Conservation (phyloP, 495 filamentous ascomycete genomes). For the Aspergillus sparsus region DNA sequence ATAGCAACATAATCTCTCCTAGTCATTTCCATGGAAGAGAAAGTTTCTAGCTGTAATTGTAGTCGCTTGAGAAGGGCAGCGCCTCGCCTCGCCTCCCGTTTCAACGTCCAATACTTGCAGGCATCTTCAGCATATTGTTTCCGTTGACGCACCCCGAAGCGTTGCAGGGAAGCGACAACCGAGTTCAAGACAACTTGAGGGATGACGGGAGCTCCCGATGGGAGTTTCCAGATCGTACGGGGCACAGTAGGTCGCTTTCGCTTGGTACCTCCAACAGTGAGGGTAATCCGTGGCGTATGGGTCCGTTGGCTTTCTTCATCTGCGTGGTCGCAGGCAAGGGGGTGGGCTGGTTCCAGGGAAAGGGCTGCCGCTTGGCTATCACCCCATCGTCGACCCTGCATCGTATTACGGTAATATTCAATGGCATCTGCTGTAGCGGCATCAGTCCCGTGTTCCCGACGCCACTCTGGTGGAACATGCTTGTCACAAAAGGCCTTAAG, state of each 20-base stretch:
- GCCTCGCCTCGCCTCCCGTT: constrained; percentile 87
- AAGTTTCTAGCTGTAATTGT: constrained; percentile 84
- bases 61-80: constrained; percentile 89
- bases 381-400: constrained; percentile 86
- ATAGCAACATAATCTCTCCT: constrained; percentile 88
- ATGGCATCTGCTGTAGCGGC: constrained; percentile 64
- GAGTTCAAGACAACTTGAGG: constrained; percentile 80
- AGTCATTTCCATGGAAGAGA: constrained; percentile 95
- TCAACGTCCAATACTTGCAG: constrained; percentile 97
- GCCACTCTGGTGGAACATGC: constrained; percentile 89
- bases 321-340: constrained; percentile 44
- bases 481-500: constrained; percentile 96
- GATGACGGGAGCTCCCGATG: constrained; percentile 92
- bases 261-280: constrained; percentile 73
- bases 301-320: constrained; percentile 37
- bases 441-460: constrained; percentile 79
- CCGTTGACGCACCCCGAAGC: constrained; percentile 78
- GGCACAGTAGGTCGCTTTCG: constrained; percentile 64
- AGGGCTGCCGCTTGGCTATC: constrained; percentile 87
- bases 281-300: constrained; percentile 49
- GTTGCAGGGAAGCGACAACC: constrained; percentile 73
- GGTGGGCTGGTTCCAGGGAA: constrained; percentile 67
- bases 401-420: constrained; percentile 81
- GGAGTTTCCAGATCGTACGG: constrained; percentile 86
- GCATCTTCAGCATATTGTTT: constrained; percentile 91